phyloP scores from a whole-genome alignment of 1,139 yeast species.

The Blastobotrys arbuscula region DNA sequence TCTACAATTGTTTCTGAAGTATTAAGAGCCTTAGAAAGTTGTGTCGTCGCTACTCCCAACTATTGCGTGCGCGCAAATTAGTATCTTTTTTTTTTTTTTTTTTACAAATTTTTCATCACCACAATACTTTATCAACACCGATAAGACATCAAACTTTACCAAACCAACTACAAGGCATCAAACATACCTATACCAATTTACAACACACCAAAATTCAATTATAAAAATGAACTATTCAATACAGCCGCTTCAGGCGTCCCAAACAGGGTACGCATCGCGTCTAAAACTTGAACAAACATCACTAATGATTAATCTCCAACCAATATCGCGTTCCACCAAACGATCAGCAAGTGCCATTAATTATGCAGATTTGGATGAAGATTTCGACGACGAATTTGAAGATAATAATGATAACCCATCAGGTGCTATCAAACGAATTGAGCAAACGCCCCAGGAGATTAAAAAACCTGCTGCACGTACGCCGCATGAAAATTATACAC shows the following conservation, averaged over 20 bases:
- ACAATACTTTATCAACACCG: too few relatives aligned
- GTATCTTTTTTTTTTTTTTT: too few relatives aligned
- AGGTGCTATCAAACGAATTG: not conserved
- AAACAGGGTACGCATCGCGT: slow-evolving; percentile 65
- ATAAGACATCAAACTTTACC: too few relatives aligned
- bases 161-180: too few relatives aligned
- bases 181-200: too few relatives aligned
- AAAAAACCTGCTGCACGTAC: slow-evolving; percentile 16
- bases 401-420: slow-evolving; percentile 5
- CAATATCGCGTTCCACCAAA: slow-evolving; percentile 72
- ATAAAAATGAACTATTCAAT: not conserved
- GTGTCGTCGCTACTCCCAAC: too few relatives aligned
- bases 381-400: slow-evolving; percentile 65
- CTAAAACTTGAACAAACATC: slow-evolving; percentile 62
- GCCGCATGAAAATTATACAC: slow-evolving; percentile 30
- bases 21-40: too few relatives aligned
- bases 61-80: too few relatives aligned
- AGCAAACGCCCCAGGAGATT: slow-evolving; percentile 1
- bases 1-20: too few relatives aligned
- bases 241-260: slow-evolving; percentile 49
- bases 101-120: too few relatives aligned
- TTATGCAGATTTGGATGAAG: slow-evolving; percentile 79
- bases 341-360: slow-evolving; percentile 59
- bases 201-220: too few relatives aligned
- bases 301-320: slow-evolving; percentile 60